Conservation (phyloP, 106 monocot genomes). For the Posidonia australis region DNA sequence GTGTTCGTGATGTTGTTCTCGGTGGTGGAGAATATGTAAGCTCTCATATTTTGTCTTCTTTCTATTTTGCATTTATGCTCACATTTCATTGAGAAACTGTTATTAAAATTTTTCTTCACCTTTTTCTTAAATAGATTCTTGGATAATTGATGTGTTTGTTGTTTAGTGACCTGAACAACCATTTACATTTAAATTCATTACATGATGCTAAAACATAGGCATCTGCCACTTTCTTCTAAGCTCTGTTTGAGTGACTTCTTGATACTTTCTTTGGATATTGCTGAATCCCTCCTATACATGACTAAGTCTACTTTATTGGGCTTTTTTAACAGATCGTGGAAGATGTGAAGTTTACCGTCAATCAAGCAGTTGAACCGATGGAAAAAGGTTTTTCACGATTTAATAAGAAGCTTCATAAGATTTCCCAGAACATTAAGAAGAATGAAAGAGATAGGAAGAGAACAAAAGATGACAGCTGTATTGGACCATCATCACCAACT, state of each 20-base stretch:
- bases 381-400: conserved; percentile 75
- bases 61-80: too few species aligned
- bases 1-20: conserved; percentile 82
- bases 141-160: too few species aligned
- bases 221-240: too few species aligned
- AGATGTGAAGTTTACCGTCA: conserved; percentile 93
- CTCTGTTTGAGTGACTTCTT: too few species aligned
- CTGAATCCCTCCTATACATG: not conserved
- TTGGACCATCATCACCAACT: conserved; percentile 33
- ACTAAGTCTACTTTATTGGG: not conserved
- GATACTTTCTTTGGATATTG: too few species aligned
- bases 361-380: conserved; percentile 82
- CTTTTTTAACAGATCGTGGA: conserved; percentile 59
- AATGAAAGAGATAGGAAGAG: conserved; percentile 55
- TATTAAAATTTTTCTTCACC: too few species aligned
- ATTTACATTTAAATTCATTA: too few species aligned
- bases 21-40: conserved; percentile 96
- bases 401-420: conserved; percentile 86
- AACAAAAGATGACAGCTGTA: conserved; percentile 79
- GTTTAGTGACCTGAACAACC: too few species aligned
- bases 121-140: too few species aligned
- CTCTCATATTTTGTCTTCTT: not conserved
- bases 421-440: conserved; percentile 86
- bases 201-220: too few species aligned
- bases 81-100: too few species aligned